Conservation (phyloP, 129 eudicot genomes). For the Silybum marianum region DNA sequence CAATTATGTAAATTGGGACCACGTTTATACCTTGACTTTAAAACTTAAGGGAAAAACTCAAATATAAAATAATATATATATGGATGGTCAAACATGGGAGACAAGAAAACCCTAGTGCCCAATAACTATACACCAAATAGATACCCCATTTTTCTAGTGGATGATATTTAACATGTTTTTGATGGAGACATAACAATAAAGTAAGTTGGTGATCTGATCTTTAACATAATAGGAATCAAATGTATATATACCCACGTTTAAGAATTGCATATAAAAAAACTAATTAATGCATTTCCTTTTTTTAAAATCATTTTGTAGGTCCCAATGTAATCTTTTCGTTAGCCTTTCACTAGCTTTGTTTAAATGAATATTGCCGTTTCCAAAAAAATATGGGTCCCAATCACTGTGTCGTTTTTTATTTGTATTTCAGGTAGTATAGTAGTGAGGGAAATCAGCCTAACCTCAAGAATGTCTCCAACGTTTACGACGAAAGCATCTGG, state of each 20-base stretch:
- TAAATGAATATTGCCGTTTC: too few relatives aligned
- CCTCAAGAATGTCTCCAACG: conserved; percentile 70
- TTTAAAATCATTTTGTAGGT: background rate
- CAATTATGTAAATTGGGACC: background rate
- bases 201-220: background rate
- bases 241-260: conserved; percentile 28
- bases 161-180: conserved; percentile 22
- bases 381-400: too few relatives aligned
- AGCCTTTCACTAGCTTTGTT: too few relatives aligned
- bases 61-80: background rate
- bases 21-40: background rate
- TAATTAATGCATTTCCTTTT: background rate
- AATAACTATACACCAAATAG: conserved; percentile 5
- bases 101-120: background rate
- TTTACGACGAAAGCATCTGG: conserved; percentile 63
- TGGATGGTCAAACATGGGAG: conserved; percentile 7
- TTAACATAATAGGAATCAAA: conserved; percentile 5
- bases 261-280: background rate
- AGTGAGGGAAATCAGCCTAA: background rate
- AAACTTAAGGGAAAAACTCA: background rate
- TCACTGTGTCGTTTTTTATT: background rate
- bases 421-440: background rate
- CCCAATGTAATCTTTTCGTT: background rate
- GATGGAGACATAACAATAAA: conserved; percentile 16
- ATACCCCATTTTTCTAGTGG: background rate